Base-by-base conservation (phyloP, 345 rosid species). In the Hibiscus tridactylites region DNA sequence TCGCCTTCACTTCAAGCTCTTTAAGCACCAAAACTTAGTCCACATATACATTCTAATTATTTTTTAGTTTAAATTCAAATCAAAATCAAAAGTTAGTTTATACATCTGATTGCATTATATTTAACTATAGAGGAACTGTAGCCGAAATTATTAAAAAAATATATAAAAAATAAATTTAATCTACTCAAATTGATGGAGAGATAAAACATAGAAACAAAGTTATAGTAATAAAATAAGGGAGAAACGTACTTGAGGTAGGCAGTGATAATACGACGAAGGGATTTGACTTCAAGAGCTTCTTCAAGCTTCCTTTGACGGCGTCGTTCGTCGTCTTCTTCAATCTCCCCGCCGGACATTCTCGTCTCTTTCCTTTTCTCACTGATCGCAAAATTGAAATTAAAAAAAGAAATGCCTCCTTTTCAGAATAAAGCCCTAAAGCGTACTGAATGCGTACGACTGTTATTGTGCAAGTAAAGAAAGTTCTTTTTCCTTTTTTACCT, bases 211-310 rank as follows among this genome's bases (percentile, higher is more conserved):
- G 9, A 37, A 6, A 37, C 9, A 77, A 24, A 54, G 9, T 42
- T 42, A 9, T 9, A 50, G 17, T 50, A 50, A 50, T 13, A 5
- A 4, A 1, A 50, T 15, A 50, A 50, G 6, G 17, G 54, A 50
- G 6, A 50, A 50, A 13, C 26, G 54, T 79, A 92, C 99, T 95
- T 90, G 86, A 92, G 93, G 70, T 88, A 95, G 80, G 99, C 99
- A 71, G 89, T 92, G 78, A 95, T 87, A 68, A 95, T 95, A 74
- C 98, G 97, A 67, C 97, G 77, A 28, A 95, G 99, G 73, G 99
- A 92, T 82, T 90, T 82, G 82, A 90, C 89, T 81, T 95, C 97
- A 46, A 95, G 92, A 56, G 90, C 97, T 83, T 92, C 99, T 83
- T 95, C 97, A 50, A 89, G 88, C 83, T 78, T 91, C 73, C 89